Conservation (phyloP, 2,329 filamentous ascomycete species). For the Diaporthe batatas region DNA sequence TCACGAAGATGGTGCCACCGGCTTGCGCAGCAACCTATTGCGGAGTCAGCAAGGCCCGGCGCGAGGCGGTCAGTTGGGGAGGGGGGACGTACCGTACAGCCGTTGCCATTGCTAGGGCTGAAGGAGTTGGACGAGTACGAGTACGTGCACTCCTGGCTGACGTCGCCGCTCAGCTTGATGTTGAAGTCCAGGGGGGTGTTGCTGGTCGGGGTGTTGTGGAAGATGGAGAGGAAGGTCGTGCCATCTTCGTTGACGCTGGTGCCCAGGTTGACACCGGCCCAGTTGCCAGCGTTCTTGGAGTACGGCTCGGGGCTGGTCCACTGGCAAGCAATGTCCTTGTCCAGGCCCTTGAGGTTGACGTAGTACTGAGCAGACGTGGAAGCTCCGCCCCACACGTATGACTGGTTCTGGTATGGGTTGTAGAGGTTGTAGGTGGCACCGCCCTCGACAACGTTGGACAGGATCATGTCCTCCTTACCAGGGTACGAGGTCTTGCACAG, state of each 20-base stretch:
- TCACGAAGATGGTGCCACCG: conserved; percentile 39
- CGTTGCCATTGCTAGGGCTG: conserved; percentile 55
- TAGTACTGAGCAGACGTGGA: conserved; percentile 95
- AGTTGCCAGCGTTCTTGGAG: conserved; percentile 79
- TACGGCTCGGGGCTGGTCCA: conserved; percentile 70
- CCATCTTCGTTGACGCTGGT: conserved; percentile 76
- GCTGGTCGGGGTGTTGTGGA: conserved; percentile 85
- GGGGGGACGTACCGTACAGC: conserved; percentile 84
- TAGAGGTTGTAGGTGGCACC: conserved; percentile 75
- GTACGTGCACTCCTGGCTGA: conserved; percentile 72
- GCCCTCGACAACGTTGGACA: conserved; percentile 75
- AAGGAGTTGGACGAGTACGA: conserved; percentile 49
- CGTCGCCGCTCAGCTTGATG: conserved; percentile 80
- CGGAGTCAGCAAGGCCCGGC: not conserved
- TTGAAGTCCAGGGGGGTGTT: conserved; percentile 79
- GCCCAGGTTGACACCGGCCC: conserved; percentile 87
- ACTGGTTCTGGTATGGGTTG: conserved; percentile 78
- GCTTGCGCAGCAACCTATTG: conserved; percentile 34
- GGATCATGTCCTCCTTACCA: conserved; percentile 88
- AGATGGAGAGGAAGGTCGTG: conserved; percentile 84
- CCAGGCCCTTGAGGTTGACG: conserved; percentile 84
- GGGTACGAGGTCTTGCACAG: conserved; percentile 98
- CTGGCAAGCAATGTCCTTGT: conserved; percentile 76
- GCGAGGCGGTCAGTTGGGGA: not conserved
- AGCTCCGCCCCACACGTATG: conserved; percentile 83